Evolutionary conservation across 495 filamentous ascomycete species (phyloP).

Genomic region (Hypoxylon fragiforme): DNA sequence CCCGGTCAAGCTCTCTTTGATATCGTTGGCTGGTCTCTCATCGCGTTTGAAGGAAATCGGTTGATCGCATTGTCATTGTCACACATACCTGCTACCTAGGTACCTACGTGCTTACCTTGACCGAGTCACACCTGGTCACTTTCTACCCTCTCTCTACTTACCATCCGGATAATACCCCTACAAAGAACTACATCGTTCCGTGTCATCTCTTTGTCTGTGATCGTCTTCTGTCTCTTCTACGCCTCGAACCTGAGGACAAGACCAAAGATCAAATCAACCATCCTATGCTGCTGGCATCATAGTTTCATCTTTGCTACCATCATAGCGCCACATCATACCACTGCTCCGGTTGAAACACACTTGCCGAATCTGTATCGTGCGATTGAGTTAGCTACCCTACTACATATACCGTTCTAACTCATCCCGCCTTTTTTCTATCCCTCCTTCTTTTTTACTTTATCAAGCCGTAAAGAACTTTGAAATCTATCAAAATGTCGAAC

Average conservation of each 20-base stretch:
- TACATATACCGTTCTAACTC: not conserved
- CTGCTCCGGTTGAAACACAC: constrained; percentile 16
- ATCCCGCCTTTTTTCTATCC: constrained; percentile 2
- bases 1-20: constrained; percentile 2
- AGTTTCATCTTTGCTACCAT: constrained; percentile 24
- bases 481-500: constrained; percentile 38
- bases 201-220: constrained; percentile 8
- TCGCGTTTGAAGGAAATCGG: constrained; percentile 18
- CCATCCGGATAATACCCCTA: not conserved
- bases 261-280: constrained; percentile 12
- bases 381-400: constrained; percentile 18
- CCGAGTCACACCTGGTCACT: not conserved
- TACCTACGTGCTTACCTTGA: not conserved
- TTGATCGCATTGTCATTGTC: constrained; percentile 24
- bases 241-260: constrained; percentile 8
- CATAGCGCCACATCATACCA: constrained; percentile 35
- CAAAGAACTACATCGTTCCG: constrained; percentile 19
- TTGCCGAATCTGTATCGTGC: constrained; percentile 13
- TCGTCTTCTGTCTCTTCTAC: not conserved
- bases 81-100: not conserved
- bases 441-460: too few relatives aligned
- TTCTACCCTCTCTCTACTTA: constrained; percentile 2
- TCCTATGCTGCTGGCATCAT: constrained; percentile 11
- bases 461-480: too few relatives aligned
- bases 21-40: constrained; percentile 12